phyloP scores from a whole-genome alignment of 805 yeast genomes.

The Hanseniaspora opuntiae region DNA sequence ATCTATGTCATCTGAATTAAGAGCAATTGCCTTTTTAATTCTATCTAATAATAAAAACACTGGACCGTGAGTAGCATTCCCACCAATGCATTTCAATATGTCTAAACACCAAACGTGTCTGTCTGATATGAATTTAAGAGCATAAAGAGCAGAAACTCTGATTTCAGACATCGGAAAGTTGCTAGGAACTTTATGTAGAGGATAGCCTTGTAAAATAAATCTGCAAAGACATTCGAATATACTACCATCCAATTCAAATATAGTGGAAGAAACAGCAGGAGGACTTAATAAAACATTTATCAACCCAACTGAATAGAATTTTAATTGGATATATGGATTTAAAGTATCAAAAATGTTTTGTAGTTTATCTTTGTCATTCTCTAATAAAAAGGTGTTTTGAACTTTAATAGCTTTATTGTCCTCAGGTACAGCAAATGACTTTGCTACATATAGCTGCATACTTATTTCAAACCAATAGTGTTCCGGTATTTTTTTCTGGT shows the following conservation, averaged over 20 bases:
- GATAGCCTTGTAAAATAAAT: slow-evolving; percentile 42
- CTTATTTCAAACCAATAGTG: slow-evolving; percentile 54
- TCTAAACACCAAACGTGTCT: slow-evolving; percentile 64
- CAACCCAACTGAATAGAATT: slow-evolving; percentile 55
- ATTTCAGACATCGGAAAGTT: slow-evolving; percentile 39
- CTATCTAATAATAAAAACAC: slow-evolving; percentile 58
- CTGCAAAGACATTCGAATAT: slow-evolving; percentile 57
- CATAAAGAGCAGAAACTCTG: slow-evolving; percentile 46
- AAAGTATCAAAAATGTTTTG: slow-evolving; percentile 43
- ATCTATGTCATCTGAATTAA: slow-evolving; percentile 26
- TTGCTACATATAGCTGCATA: slow-evolving; percentile 48
- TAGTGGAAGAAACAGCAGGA: slow-evolving; percentile 45
- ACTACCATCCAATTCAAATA: slow-evolving; percentile 62
- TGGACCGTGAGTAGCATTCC: slow-evolving; percentile 75
- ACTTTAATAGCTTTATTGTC: neutral
- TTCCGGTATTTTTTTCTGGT: slow-evolving; percentile 43
- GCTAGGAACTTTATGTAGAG: slow-evolving; percentile 24
- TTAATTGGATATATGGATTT: slow-evolving; percentile 44
- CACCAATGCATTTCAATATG: slow-evolving; percentile 63
- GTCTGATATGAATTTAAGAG: slow-evolving; percentile 55
- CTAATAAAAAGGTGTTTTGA: neutral
- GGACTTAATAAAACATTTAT: slow-evolving; percentile 44
- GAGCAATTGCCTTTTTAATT: slow-evolving; percentile 39
- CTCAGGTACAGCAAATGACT: slow-evolving; percentile 20
- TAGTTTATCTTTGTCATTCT: slow-evolving; percentile 46